phyloP scores from a whole-genome alignment of 345 rosid species.

The Firmiana major region DNA sequence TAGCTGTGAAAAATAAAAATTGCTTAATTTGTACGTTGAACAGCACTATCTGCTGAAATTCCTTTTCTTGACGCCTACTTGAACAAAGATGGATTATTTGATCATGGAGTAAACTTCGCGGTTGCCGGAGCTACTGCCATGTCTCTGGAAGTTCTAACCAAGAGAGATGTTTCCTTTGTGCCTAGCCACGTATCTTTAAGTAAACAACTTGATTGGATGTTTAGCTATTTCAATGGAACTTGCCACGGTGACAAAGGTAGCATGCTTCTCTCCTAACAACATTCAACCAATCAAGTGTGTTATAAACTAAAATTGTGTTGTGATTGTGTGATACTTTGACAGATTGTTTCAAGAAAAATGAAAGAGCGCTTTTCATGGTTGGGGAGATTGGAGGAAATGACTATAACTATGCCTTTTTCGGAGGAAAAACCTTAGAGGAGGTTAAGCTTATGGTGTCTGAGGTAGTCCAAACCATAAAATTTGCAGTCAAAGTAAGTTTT shows the following conservation, averaged over 20 bases:
- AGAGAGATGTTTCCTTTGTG: not conserved
- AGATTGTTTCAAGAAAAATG: not conserved
- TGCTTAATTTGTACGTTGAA: not conserved
- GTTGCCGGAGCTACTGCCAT: not conserved
- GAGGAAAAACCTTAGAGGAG: not conserved
- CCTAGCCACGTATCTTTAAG: not conserved
- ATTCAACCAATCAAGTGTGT: not conserved
- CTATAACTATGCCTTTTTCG: not conserved
- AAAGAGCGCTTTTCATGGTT: constrained; percentile 12
- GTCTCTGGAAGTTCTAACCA: not conserved
- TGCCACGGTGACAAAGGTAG: not conserved
- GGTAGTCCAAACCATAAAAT: constrained; percentile 3
- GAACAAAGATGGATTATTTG: not conserved
- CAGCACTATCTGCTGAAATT: not conserved
- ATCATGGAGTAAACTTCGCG: not conserved
- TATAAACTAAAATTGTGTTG: not conserved
- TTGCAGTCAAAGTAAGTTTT: constrained; percentile 7
- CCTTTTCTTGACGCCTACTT: not conserved
- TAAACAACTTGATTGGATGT: not conserved
- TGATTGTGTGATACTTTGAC: not conserved
- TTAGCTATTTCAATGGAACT: not conserved
- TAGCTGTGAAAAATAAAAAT: too few relatives aligned
- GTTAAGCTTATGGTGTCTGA: constrained; percentile 1
- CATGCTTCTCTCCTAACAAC: not conserved
- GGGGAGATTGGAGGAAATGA: constrained; percentile 23